phyloP scores from a whole-genome alignment of 441 rosid species.

The Metrosideros polymorpha region DNA sequence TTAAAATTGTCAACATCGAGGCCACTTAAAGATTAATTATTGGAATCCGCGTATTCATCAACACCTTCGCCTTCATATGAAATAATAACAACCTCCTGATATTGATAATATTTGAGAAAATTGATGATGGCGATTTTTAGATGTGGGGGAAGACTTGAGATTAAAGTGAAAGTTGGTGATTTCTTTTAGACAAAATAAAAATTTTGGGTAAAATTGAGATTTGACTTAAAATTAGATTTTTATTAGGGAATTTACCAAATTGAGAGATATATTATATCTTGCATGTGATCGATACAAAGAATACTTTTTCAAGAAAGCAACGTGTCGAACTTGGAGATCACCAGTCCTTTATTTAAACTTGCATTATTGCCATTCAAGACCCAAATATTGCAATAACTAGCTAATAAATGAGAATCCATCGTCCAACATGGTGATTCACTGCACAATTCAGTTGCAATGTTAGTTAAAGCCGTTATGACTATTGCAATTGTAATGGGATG shows the following conservation, averaged over 20 bases:
- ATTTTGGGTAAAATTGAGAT: neutral
- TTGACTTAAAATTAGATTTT: too few species aligned
- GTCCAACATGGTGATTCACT: neutral
- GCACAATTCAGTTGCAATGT: neutral
- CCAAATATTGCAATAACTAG: neutral
- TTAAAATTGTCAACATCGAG: neutral
- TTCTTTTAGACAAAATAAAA: neutral
- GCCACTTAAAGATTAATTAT: neutral
- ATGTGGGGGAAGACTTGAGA: rapidly evolving
- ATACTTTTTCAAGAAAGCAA: neutral
- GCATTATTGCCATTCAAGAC: neutral
- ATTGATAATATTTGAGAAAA: neutral
- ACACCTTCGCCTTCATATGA: neutral
- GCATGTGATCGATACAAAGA: neutral
- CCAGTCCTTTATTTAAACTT: too few species aligned
- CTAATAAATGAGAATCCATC: neutral
- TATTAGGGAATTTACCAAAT: neutral
- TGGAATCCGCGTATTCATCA: rapidly evolving
- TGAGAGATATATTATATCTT: neutral
- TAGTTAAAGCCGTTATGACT: neutral
- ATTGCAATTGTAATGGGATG: neutral
- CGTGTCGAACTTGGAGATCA: neutral
- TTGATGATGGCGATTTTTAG: neutral
- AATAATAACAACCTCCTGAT: neutral
- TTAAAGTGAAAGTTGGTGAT: neutral